Conservation (phyloP, 163 green algal species). For the Volvox carteri region DNA sequence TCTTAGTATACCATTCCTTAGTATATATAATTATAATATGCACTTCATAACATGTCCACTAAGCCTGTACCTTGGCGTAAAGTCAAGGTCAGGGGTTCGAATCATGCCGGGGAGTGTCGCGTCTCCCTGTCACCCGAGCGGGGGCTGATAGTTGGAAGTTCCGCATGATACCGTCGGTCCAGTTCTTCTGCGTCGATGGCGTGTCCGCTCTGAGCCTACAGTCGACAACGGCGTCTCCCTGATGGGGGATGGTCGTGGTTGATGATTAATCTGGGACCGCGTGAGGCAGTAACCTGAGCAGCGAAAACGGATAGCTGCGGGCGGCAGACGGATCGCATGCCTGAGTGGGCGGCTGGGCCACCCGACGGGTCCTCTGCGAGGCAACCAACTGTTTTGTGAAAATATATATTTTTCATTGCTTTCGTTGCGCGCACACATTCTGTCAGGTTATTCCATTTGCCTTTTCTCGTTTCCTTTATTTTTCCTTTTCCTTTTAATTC, state of each 20-base stretch:
- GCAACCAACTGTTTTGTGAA: slow-evolving; percentile 7
- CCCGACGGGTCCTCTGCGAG: neutral
- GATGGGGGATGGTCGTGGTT: slow-evolving; percentile 9
- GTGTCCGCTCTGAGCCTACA: slow-evolving; percentile 30
- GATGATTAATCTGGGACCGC: slow-evolving; percentile 28
- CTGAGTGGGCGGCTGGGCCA: slow-evolving; percentile 34
- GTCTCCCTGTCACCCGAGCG: slow-evolving; percentile 15
- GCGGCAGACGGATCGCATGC: slow-evolving; percentile 43
- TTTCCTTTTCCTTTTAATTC: too few species aligned
- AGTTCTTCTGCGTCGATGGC: slow-evolving; percentile 7
- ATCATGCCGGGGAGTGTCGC: slow-evolving; percentile 6
- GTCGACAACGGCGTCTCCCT: slow-evolving; percentile 4
- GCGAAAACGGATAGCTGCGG: slow-evolving; percentile 47
- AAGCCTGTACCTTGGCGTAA: too few species aligned
- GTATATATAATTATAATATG: too few species aligned
- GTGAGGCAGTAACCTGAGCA: slow-evolving; percentile 52
- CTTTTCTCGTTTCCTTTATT: too few species aligned
- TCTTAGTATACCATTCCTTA: too few species aligned
- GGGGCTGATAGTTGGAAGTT: slow-evolving; percentile 6
- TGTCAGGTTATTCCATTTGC: too few species aligned
- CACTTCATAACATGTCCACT: too few species aligned
- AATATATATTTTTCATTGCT: too few species aligned
- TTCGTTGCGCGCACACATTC: too few species aligned
- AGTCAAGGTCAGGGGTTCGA: neutral
- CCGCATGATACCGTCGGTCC: slow-evolving; percentile 23